Conservation (phyloP, 805 yeast species). For the Metschnikowia gruessii region DNA sequence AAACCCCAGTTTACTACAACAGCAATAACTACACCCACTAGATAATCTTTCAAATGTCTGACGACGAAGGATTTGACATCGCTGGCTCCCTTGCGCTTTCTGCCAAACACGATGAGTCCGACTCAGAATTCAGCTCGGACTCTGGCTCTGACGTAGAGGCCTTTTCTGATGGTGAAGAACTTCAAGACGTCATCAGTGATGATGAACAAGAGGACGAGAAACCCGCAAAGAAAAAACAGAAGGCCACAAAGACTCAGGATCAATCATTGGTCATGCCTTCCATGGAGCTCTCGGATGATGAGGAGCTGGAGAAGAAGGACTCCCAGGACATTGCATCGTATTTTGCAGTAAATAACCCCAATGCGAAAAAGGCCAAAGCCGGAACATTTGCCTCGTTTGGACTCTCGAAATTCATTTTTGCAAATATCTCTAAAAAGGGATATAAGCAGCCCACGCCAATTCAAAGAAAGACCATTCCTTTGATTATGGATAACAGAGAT, state of each 20-base stretch:
- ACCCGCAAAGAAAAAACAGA: conserved; percentile 28
- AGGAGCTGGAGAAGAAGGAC: conserved; percentile 31
- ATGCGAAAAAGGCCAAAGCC: conserved; percentile 58
- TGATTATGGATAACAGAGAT: conserved; percentile 81
- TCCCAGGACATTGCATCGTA: conserved; percentile 47
- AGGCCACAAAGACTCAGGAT: conserved; percentile 24
- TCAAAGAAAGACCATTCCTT: conserved; percentile 92
- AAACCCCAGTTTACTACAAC: not conserved
- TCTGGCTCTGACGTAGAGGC: conserved; percentile 7
- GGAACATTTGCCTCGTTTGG: conserved; percentile 93
- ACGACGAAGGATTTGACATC: conserved; percentile 57
- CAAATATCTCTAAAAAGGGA: conserved; percentile 79
- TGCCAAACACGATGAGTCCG: conserved; percentile 31
- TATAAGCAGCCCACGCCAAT: conserved; percentile 96
- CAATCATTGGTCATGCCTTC: conserved; percentile 40
- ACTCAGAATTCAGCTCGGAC: conserved; percentile 23
- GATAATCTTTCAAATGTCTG: conserved; percentile 15
- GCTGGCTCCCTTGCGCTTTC: conserved; percentile 56
- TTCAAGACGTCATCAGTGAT: conserved; percentile 49
- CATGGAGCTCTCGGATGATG: conserved; percentile 51
- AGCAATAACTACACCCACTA: too few relatives aligned
- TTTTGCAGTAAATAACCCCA: conserved; percentile 41
- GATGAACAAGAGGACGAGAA: conserved; percentile 31
- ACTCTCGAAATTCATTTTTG: conserved; percentile 64
- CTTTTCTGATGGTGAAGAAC: conserved; percentile 24